phyloP scores from a whole-genome alignment of 2,329 filamentous ascomycete species.

The Diplodia sapinea region DNA sequence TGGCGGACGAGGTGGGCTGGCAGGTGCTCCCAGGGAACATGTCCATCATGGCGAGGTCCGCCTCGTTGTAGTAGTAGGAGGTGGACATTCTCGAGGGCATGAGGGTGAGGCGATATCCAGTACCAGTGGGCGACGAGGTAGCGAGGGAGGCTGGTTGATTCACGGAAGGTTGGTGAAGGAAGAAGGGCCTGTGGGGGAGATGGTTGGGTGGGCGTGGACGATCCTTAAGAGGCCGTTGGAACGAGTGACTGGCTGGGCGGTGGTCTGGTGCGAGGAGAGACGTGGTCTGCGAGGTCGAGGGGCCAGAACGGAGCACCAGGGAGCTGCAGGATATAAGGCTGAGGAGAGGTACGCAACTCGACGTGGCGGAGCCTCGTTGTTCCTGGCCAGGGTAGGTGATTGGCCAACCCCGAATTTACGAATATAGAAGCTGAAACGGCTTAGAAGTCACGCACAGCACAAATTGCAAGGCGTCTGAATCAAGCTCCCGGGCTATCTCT shows the following conservation, averaged over 20 bases:
- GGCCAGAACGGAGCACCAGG: conserved; percentile 24
- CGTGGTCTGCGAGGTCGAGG: conserved; percentile 19
- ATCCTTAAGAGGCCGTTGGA: conserved; percentile 15
- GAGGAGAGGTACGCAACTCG: conserved; percentile 30
- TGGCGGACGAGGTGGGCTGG: conserved; percentile 42
- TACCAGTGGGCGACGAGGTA: conserved; percentile 12
- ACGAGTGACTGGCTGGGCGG: conserved; percentile 11
- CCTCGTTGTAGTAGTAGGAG: conserved; percentile 36
- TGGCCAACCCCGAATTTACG: conserved; percentile 29
- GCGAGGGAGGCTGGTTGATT: conserved; percentile 8
- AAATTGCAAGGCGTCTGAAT: conserved; percentile 33
- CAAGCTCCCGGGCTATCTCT: conserved; percentile 32
- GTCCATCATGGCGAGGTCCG: conserved; percentile 47
- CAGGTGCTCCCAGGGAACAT: conserved; percentile 46
- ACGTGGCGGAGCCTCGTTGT: conserved; percentile 33
- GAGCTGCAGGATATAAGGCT: conserved; percentile 32
- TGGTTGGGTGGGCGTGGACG: conserved; percentile 11
- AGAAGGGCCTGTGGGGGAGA: conserved; percentile 3
- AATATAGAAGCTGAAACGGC: conserved; percentile 33
- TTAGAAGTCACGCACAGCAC: conserved; percentile 33
- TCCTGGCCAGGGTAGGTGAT: conserved; percentile 23
- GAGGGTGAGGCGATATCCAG: conserved; percentile 4
- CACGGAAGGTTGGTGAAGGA: conserved; percentile 6
- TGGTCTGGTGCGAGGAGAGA: conserved; percentile 9
- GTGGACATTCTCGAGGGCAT: conserved; percentile 32